A percentile compares a stretch with the other conserved stretches of the same genome.
phyloP scores from a whole-genome alignment of 306 rosid genomes.

The Quercus suber region DNA sequence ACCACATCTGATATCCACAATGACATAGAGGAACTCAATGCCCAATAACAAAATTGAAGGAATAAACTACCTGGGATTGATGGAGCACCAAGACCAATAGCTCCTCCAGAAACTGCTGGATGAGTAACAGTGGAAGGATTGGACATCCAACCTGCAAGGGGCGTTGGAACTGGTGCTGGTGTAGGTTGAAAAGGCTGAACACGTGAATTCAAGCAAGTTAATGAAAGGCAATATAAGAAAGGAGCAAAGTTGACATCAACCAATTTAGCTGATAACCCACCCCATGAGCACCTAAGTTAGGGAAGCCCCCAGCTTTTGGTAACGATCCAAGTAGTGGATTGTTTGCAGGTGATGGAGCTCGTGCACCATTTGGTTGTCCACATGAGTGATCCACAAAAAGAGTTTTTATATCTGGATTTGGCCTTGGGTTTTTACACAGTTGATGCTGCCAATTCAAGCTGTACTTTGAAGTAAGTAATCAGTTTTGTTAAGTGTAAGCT shows the following conservation, averaged over 20 bases:
- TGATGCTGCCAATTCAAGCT: constrained; percentile 99
- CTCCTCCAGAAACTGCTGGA: constrained; percentile 86
- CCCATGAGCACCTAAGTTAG: constrained; percentile 97
- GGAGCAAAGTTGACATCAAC: constrained; percentile 11
- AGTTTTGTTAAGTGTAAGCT: not conserved
- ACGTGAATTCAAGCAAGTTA: constrained; percentile 21
- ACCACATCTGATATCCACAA: constrained; percentile 6
- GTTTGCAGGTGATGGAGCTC: constrained; percentile 97
- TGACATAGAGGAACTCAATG: constrained; percentile 6
- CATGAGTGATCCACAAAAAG: constrained; percentile 98
- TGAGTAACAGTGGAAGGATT: constrained; percentile 88
- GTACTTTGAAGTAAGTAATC: constrained; percentile 32
- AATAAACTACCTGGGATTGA: constrained; percentile 74
- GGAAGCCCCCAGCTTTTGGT: constrained; percentile 94
- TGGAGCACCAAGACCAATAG: constrained; percentile 94
- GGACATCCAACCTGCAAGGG: constrained; percentile 99
- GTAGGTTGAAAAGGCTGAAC: constrained; percentile 91
- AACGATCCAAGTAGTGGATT: constrained; percentile 82
- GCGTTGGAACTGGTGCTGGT: constrained; percentile 76
- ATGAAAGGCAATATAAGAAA: constrained; percentile 4
- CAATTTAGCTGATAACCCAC: constrained; percentile 43
- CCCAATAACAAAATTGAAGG: constrained; percentile 18
- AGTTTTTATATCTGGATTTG: constrained; percentile 98
- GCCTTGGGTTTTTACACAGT: constrained; percentile 95
- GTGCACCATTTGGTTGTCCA: constrained; percentile 95